phyloP scores from a whole-genome alignment of 208 protist species.

The Trypanosoma grayi region DNA sequence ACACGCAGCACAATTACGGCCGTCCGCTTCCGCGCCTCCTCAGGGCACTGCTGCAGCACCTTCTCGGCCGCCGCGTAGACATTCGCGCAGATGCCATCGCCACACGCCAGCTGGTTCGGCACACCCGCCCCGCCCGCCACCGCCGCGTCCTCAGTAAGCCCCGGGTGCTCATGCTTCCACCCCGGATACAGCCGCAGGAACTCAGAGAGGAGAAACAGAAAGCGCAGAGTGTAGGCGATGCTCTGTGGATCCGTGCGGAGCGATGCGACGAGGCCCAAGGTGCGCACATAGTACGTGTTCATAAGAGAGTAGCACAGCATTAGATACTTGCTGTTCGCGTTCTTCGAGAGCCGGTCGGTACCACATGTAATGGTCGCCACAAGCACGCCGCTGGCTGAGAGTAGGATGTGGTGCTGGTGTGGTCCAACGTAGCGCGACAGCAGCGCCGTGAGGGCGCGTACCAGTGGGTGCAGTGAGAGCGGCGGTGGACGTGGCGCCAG shows the following conservation, averaged over 20 bases:
- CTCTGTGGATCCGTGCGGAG: slow-evolving; percentile 44
- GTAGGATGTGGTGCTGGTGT: slow-evolving; percentile 75
- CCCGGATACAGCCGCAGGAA: slow-evolving; percentile 78
- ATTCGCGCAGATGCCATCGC: slow-evolving; percentile 65
- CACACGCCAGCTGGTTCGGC: slow-evolving; percentile 51
- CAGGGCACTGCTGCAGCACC: slow-evolving; percentile 39
- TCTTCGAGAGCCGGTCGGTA: slow-evolving; percentile 29
- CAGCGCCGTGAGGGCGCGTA: slow-evolving; percentile 48
- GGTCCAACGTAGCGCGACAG: slow-evolving; percentile 80
- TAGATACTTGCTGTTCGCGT: slow-evolving; percentile 67
- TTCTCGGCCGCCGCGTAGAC: slow-evolving; percentile 55
- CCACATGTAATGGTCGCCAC: slow-evolving; percentile 75
- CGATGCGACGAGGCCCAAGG: slow-evolving; percentile 41
- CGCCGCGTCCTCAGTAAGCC: slow-evolving; percentile 16
- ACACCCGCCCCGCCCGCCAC: slow-evolving; percentile 16
- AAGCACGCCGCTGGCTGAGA: slow-evolving; percentile 60
- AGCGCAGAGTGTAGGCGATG: slow-evolving; percentile 74
- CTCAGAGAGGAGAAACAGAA: slow-evolving; percentile 87
- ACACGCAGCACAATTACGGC: slow-evolving; percentile 69
- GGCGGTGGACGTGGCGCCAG: slow-evolving; percentile 41
- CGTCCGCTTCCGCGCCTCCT: slow-evolving; percentile 25
- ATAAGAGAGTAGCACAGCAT: slow-evolving; percentile 79
- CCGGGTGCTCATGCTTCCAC: slow-evolving; percentile 48
- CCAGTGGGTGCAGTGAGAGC: slow-evolving; percentile 56
- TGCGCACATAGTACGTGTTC: slow-evolving; percentile 82